Conservation (phyloP, 2,329 filamentous ascomycete genomes). For the Tolypocladium paradoxum region DNA sequence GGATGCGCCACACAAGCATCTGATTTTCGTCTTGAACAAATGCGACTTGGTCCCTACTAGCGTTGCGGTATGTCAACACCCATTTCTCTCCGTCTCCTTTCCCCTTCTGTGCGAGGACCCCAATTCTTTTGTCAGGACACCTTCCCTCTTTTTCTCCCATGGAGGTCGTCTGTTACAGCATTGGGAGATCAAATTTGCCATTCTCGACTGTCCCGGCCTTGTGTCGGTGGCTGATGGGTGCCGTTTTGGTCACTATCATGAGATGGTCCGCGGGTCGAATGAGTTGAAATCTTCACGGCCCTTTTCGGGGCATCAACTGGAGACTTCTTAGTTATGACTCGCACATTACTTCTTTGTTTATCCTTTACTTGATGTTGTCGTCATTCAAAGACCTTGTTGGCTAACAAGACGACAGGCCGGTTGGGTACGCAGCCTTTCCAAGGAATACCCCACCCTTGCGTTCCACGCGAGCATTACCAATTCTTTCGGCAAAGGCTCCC, state of each 20-base stretch:
- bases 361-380: slow-evolving; percentile 13
- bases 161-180: slow-evolving; percentile 96
- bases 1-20: slow-evolving; percentile 91
- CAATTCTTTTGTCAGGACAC: slow-evolving; percentile 79
- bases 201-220: slow-evolving; percentile 24
- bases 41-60: slow-evolving; percentile 79
- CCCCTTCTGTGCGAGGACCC: slow-evolving; percentile 32
- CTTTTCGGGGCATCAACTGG: slow-evolving; percentile 47
- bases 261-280: slow-evolving; percentile 74
- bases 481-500: slow-evolving; percentile 88
- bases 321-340: slow-evolving; percentile 98
- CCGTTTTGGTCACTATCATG: slow-evolving; percentile 84
- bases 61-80: slow-evolving; percentile 60
- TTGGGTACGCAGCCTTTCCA: slow-evolving; percentile 83
- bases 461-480: slow-evolving; percentile 95
- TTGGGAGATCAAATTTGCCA: slow-evolving; percentile 77
- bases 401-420: slow-evolving; percentile 53
- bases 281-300: slow-evolving; percentile 88
- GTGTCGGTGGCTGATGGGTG: slow-evolving; percentile 52
- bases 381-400: not conserved
- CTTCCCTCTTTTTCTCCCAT: slow-evolving; percentile 54
- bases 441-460: slow-evolving; percentile 85
- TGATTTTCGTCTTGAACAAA: slow-evolving; percentile 40
- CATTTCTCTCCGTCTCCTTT: slow-evolving; percentile 6
- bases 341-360: slow-evolving; percentile 41